phyloP scores from a whole-genome alignment of 192 early-diverging fungal species.

The Rhizophlyctis rosea region DNA sequence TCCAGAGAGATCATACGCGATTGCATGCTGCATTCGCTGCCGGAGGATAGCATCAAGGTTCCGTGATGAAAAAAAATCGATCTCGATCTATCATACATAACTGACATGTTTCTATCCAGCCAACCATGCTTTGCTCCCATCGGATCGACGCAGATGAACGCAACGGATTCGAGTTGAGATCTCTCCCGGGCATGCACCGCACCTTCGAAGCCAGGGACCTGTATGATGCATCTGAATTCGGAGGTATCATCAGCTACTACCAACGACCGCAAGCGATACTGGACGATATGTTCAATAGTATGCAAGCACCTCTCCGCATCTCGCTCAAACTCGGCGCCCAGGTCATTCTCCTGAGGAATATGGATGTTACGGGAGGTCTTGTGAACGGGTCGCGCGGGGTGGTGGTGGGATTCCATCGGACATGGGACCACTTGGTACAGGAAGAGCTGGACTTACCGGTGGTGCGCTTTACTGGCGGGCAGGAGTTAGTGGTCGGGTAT shows the following conservation, averaged over 20 bases:
- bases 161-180: conserved; percentile 22
- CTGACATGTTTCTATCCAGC: conserved; percentile 10
- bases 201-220: conserved; percentile 20
- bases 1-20: conserved; percentile 3
- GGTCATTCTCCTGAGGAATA: conserved; percentile 41
- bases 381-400: conserved; percentile 47
- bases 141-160: conserved; percentile 20
- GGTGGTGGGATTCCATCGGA: conserved; percentile 31
- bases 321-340: conserved; percentile 42
- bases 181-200: conserved; percentile 6
- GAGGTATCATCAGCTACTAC: background rate
- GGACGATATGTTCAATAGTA: background rate
- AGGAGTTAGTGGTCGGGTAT: background rate
- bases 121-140: conserved; percentile 37
- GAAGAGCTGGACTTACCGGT: conserved; percentile 25
- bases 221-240: background rate
- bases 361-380: conserved; percentile 26
- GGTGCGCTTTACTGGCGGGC: conserved; percentile 31
- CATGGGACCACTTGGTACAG: conserved; percentile 14
- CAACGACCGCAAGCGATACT: background rate
- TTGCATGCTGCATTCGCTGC: background rate
- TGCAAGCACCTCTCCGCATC: conserved; percentile 7
- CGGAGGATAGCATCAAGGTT: background rate
- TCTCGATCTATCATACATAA: background rate
- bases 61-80: background rate